Evolutionary conservation across 495 filamentous ascomycete genomes (phyloP).

Genomic region (Hamigera avellanea): DNA sequence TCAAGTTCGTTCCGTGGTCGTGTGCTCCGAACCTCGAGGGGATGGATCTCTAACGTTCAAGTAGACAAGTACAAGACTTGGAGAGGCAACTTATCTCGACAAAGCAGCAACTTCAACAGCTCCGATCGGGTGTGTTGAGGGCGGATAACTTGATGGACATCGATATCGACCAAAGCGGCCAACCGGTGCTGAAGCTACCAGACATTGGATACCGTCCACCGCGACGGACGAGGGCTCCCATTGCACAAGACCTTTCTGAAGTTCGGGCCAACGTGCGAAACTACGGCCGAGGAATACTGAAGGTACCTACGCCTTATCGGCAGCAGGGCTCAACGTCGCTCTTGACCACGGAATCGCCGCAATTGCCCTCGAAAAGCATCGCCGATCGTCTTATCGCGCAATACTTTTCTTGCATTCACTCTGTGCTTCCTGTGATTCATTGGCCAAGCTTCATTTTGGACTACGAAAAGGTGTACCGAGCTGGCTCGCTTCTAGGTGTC

Average conservation of each 20-base stretch:
- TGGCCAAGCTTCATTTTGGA: conserved; percentile 75
- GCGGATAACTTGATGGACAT: conserved; percentile 44
- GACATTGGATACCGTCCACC: conserved; percentile 55
- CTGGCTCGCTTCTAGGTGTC: conserved; percentile 50
- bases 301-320: conserved; percentile 63
- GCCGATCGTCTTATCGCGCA: conserved; percentile 66
- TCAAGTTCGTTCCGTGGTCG: conserved; percentile 52
- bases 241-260: conserved; percentile 55
- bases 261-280: conserved; percentile 63
- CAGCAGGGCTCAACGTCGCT: conserved; percentile 37
- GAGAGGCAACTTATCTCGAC: conserved; percentile 78
- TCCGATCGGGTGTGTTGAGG: conserved; percentile 41
- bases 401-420: conserved; percentile 68
- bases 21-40: no score
- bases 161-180: conserved; percentile 43
- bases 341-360: conserved; percentile 45
- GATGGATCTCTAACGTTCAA: background rate
- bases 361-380: conserved; percentile 56
- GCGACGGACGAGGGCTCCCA: conserved; percentile 43
- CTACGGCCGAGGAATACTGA: conserved; percentile 69
- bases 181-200: conserved; percentile 54
- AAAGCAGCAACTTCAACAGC: conserved; percentile 59
- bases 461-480: conserved; percentile 66
- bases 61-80: conserved; percentile 84
- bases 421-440: conserved; percentile 73